Evolutionary conservation across 208 protist genomes (phyloP).

Genomic region (Acanthamoeba lenticulata): DNA sequence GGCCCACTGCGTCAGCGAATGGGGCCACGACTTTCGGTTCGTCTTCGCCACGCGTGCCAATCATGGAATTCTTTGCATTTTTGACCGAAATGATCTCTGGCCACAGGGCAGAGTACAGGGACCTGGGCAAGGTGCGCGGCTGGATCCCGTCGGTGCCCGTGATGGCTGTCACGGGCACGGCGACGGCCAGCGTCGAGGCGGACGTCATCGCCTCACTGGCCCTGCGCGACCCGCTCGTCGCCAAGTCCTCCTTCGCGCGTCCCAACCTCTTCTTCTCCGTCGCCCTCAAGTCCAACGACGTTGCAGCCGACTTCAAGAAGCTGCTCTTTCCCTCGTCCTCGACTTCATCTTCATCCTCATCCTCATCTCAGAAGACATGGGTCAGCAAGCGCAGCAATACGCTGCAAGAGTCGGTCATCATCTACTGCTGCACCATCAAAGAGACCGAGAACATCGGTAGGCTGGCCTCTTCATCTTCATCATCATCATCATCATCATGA

Average conservation of each 20-base stretch:
- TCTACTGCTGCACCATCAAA: constrained; percentile 34
- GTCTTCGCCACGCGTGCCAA: background rate
- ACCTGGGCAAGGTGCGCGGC: constrained; percentile 53
- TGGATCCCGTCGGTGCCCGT: constrained; percentile 78
- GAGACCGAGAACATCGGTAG: constrained; percentile 44
- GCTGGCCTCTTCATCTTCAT: background rate
- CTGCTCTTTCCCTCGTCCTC: background rate
- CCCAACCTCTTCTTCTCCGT: constrained; percentile 74
- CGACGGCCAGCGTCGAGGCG: constrained; percentile 71
- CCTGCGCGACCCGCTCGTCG: constrained; percentile 67
- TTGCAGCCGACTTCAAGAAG: background rate
- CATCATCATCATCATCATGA: background rate
- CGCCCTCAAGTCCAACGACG: background rate
- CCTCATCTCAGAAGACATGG: background rate
- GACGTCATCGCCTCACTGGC: constrained; percentile 75
- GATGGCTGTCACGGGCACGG: constrained; percentile 84
- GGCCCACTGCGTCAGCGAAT: constrained; percentile 81
- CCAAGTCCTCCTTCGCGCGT: constrained; percentile 80
- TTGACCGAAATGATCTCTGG: background rate
- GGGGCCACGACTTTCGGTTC: constrained; percentile 82
- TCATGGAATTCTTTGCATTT: background rate
- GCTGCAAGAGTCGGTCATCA: constrained; percentile 22
- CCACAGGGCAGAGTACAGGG: constrained; percentile 70
- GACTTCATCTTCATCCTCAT: background rate
- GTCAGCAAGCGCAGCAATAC: background rate